Conservation (phyloP, 2,329 filamentous ascomycete species). For the Cercospora sojina region DNA sequence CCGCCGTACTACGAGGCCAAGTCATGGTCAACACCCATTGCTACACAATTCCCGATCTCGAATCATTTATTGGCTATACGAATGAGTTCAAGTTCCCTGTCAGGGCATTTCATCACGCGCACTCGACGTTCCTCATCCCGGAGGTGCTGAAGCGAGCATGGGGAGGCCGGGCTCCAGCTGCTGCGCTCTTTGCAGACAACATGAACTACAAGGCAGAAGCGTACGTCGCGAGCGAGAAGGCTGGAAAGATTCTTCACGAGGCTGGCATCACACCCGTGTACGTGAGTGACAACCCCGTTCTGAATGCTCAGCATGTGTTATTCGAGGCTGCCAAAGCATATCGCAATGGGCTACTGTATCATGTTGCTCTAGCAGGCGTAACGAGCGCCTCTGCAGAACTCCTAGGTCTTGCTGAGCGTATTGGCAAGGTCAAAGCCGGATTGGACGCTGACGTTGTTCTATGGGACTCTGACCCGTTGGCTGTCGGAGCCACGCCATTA, state of each 20-base stretch:
- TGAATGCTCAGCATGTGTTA: conserved; percentile 68
- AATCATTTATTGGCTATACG: conserved; percentile 67
- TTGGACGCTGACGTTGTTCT: conserved; percentile 47
- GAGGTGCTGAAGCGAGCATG: conserved; percentile 52
- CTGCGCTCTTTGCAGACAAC: conserved; percentile 67
- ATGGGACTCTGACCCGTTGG: conserved; percentile 47
- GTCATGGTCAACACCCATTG: conserved; percentile 71
- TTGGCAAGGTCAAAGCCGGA: conserved; percentile 44
- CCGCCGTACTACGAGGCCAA: conserved; percentile 64
- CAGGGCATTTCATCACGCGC: conserved; percentile 68
- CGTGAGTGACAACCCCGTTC: conserved; percentile 68
- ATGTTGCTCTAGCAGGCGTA: conserved; percentile 43
- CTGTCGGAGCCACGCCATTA: conserved; percentile 33
- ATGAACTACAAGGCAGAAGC: conserved; percentile 67
- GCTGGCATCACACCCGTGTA: conserved; percentile 65
- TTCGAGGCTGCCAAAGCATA: conserved; percentile 55
- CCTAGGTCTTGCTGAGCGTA: conserved; percentile 41
- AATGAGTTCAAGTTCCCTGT: conserved; percentile 70
- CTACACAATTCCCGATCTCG: conserved; percentile 66
- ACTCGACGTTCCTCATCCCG: conserved; percentile 65
- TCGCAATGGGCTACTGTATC: conserved; percentile 43
- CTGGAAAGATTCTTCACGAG: conserved; percentile 65
- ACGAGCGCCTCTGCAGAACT: conserved; percentile 42
- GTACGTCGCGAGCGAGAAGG: conserved; percentile 63
- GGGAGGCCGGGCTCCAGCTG: conserved; percentile 45